Percentiles rank a stretch among this genome's conserved stretches.
phyloP scores from a whole-genome alignment of 1,284 basidiomycete species.

The Rhodofomes roseus region DNA sequence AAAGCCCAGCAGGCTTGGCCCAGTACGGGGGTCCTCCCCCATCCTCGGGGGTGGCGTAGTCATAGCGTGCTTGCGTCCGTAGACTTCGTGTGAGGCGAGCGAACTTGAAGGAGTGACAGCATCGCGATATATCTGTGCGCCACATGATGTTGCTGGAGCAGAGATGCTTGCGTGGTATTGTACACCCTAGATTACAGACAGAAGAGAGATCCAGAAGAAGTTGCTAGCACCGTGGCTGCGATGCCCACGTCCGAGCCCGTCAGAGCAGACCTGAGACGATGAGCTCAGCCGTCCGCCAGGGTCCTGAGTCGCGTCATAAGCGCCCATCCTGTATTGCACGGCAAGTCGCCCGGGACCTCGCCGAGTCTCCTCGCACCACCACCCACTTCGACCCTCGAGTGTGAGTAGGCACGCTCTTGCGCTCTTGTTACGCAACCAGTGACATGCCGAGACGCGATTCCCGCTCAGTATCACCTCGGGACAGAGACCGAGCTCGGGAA shows the following conservation, averaged over 20 bases:
- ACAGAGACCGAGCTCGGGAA: constrained; percentile 31
- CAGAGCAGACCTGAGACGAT: background rate
- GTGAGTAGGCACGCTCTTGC: constrained; percentile 8
- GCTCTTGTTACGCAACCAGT: constrained; percentile 7
- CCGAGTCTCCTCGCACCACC: background rate
- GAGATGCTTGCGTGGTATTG: background rate
- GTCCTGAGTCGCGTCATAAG: background rate
- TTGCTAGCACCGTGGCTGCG: background rate
- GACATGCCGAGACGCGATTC: constrained; percentile 34
- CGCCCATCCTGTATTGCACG: background rate
- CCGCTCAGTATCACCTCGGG: constrained; percentile 47
- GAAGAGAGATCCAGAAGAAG: background rate
- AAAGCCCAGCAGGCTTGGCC: constrained; percentile 41
- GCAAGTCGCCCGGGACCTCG: background rate
- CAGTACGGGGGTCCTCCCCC: constrained; percentile 10
- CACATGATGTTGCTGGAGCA: background rate
- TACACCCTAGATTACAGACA: constrained; percentile 5
- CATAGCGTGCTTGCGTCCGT: constrained; percentile 43
- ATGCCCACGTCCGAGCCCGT: background rate
- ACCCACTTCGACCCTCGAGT: constrained; percentile 1
- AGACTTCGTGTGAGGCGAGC: constrained; percentile 19
- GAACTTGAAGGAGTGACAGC: constrained; percentile 8
- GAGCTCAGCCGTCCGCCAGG: background rate
- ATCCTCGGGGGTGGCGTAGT: constrained; percentile 32
- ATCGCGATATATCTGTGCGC: constrained; percentile 1